Conservation (phyloP, 2,329 filamentous ascomycete species). For the Penicillium sp. region DNA sequence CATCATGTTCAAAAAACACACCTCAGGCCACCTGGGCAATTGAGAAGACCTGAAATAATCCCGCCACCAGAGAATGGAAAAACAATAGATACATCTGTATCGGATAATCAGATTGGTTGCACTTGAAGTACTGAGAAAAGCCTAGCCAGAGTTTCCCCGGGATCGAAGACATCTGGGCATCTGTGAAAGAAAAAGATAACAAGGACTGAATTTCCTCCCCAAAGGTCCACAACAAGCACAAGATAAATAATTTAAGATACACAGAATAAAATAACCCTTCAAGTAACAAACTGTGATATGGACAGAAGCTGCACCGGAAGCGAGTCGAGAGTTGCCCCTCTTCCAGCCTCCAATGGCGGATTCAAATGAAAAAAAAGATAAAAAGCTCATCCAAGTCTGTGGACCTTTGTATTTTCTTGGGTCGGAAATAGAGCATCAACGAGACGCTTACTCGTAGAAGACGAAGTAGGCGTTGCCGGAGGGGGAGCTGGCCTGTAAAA, state of each 20-base stretch:
- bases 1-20: neutral
- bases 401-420: conserved; percentile 10
- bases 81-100: neutral
- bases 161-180: neutral
- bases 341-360: neutral
- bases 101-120: conserved; percentile 3
- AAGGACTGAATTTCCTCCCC: conserved; percentile 22
- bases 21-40: too few species aligned
- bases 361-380: conserved; percentile 3
- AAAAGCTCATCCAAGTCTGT: conserved; percentile 12
- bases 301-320: conserved; percentile 15
- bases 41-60: neutral
- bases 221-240: conserved; percentile 23
- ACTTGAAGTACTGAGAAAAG: conserved; percentile 11
- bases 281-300: conserved; percentile 29
- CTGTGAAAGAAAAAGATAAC: conserved; percentile 22
- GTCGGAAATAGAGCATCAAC: conserved; percentile 1
- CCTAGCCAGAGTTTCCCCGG: conserved; percentile 1
- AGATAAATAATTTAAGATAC: conserved; percentile 35
- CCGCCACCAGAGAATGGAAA: neutral
- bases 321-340: conserved; percentile 10
- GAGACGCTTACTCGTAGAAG: conserved; percentile 30
- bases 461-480: conserved; percentile 50
- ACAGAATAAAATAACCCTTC: conserved; percentile 31
- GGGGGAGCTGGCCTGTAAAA: conserved; percentile 44